Evolutionary conservation across 2,329 filamentous ascomycete species (phyloP), one percentile per base, ranked within the genome.

Genomic region (Pseudovirgaria hyperparasitica): DNA sequence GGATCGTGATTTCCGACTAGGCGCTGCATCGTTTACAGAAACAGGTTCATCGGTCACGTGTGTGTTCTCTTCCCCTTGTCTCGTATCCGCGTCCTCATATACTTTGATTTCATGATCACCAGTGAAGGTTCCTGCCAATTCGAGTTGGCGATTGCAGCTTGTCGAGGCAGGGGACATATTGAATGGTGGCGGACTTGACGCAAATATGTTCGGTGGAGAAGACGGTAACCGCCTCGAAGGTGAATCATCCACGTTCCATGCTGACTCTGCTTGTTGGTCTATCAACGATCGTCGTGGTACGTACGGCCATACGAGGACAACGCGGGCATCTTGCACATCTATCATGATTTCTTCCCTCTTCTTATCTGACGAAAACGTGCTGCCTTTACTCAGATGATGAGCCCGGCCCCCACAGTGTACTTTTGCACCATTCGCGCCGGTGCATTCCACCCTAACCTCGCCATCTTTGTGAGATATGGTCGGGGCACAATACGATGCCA

Each of bases 341-440:
- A 98, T 62, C 74, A 98, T 92, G 52, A 98, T 85, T 45, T 92
- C 85, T 11, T 76, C 76, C 39, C 76, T 73, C 48, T 86, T 82
- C 16, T 85, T 86, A 56, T 92, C 82, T 31, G 85, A 92, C 24
- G 76, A 79, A 55, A 94, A 96, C 26, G 73, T 80, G 50, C 93
- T 85, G 11, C 81, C 84, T 60, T 93, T 94, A 37, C 65, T 67
- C 44, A 98, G 58, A 39, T 93, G 82, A 64, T 82, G 87, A 3
- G 82, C 79, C 39, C 77, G 75, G 30, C 84, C 84, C 55, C 87
- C 79, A 61, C 84, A 94, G 58, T 93, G 85, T 40, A 98, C 60
- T 60, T 84, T 92, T 39, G 90, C 66, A 10, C 90, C 90, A 53
- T 98, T 98, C 87, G 87, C 96, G 13, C 90, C 90, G 45, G 80